Base-by-base conservation (phyloP, 139 green algal species). In the Asterochloris sp. region DNA sequence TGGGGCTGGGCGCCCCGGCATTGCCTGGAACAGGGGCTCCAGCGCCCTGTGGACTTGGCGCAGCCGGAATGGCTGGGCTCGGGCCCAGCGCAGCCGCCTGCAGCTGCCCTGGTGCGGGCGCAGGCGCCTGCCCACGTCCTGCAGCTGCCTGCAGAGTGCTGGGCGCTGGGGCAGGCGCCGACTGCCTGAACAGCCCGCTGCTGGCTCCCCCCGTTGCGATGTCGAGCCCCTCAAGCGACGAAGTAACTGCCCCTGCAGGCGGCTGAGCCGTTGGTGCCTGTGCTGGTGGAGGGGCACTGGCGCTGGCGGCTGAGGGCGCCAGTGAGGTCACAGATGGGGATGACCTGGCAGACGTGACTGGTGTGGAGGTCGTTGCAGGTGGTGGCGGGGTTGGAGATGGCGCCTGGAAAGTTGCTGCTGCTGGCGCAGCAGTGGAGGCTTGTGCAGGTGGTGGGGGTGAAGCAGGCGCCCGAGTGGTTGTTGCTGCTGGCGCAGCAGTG, bases 401-500 rank as follows among this genome's bases (percentile, higher is more conserved):
- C 26, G 62, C 14, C 8, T 13, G n/a, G 77, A 62, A 29, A n/a
- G 61, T 28, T 54, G 76, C 71, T 21, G 76, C 61, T 73, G 76
- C 60, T 71, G 12, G 54, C 62, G 62, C 26, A 27, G 69, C 77
- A 81, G 77, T 28, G 26, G 77, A 29, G 62, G 63, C 69, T 71
- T 21, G 17, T 73, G 77, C 12, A 54, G 24, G 19, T 80, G 76
- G 71, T 73, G 62, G 8, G 16, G 23, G 13, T 62, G 77, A 29
- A 62, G 62, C 27, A 54, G 77, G 24, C 13, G 27, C 15, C 13
- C 38, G 24, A 38, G 21, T 73, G 21, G 61, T 28, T 54, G 76
- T 80, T 21, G 76, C 61, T 73, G 76, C 60, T 71, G 12, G 54
- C 62, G 62, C 26, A 27, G 69, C 77, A 81, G 77, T 28, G 26